Percentiles rank a stretch among this genome's conserved stretches.
Evolutionary conservation across 2,329 filamentous ascomycete species (phyloP).

Genomic region (Verruconis gallopava): DNA sequence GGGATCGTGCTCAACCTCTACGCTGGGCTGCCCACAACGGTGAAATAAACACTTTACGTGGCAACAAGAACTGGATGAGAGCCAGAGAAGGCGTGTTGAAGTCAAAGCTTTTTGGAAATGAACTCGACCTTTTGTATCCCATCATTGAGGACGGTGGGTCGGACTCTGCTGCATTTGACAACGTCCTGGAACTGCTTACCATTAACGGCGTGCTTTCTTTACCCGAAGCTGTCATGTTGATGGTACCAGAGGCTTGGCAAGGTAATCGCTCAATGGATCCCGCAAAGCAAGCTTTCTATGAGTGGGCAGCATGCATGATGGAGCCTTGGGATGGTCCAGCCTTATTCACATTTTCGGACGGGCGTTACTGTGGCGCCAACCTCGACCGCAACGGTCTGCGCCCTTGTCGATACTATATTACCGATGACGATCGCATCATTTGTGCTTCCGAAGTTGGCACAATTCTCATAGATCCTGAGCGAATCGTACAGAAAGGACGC

Average conservation of each 20-base stretch:
- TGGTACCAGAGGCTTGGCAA: constrained; percentile 98
- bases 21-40: constrained; percentile 97
- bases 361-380: constrained; percentile 92
- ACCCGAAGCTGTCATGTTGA: constrained; percentile 93
- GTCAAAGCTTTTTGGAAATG: constrained; percentile 82
- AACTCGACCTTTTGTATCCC: constrained; percentile 80
- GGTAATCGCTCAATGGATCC: constrained; percentile 86
- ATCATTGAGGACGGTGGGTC: constrained; percentile 95
- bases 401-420: constrained; percentile 93
- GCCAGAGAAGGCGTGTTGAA: constrained; percentile 90
- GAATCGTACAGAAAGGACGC: constrained; percentile 82
- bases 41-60: constrained; percentile 93
- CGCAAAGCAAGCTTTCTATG: constrained; percentile 92
- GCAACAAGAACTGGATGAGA: constrained; percentile 99
- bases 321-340: constrained; percentile 97
- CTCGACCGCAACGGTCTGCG: constrained; percentile 89
- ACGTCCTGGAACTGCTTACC: constrained; percentile 82
- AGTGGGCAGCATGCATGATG: constrained; percentile 98
- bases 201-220: constrained; percentile 94
- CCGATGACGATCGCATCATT: constrained; percentile 92
- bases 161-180: constrained; percentile 94
- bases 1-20: constrained; percentile 92
- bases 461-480: constrained; percentile 80
- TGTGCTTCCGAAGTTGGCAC: constrained; percentile 95
- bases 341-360: constrained; percentile 93